phyloP scores from a whole-genome alignment of 2,329 filamentous ascomycete species.

The Elsinoe fawcettii region DNA sequence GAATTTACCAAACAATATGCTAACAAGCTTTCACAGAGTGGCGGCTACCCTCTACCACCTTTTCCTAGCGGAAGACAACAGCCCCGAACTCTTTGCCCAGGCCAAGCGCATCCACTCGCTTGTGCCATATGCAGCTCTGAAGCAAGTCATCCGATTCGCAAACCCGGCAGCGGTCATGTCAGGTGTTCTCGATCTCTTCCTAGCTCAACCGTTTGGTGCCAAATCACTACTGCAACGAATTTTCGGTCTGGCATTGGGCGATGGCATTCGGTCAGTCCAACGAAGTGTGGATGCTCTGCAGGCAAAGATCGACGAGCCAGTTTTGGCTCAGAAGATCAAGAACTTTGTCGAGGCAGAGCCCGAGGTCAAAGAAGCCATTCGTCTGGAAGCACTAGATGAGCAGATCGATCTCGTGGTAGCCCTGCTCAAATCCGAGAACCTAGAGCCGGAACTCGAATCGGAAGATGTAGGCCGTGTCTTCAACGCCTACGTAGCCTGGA shows the following conservation, averaged over 20 bases:
- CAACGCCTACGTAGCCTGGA: conserved; percentile 95
- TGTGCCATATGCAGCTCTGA: conserved; percentile 85
- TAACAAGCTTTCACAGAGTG: conserved; percentile 43
- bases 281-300: conserved; percentile 73
- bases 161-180: conserved; percentile 97
- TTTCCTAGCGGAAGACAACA: conserved; percentile 97
- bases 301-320: conserved; percentile 69
- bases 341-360: conserved; percentile 70
- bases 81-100: conserved; percentile 89
- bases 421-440: conserved; percentile 69
- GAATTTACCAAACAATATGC: background rate
- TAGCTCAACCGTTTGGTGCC: conserved; percentile 88
- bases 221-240: conserved; percentile 89
- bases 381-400: conserved; percentile 64
- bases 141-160: conserved; percentile 93
- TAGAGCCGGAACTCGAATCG: conserved; percentile 61
- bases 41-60: conserved; percentile 95
- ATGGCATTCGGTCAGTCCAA: conserved; percentile 81
- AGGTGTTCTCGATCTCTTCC: conserved; percentile 86
- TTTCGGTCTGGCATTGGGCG: conserved; percentile 82
- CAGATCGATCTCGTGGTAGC: conserved; percentile 78
- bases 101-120: conserved; percentile 89
- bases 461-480: conserved; percentile 78
- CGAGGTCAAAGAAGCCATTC: conserved; percentile 63
- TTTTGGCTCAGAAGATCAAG: conserved; percentile 74